Percentiles rank a stretch among this genome's conserved stretches.
Evolutionary conservation across 176 grass and related monocot genomes (phyloP).

Genomic region (Zoysia pacifica): DNA sequence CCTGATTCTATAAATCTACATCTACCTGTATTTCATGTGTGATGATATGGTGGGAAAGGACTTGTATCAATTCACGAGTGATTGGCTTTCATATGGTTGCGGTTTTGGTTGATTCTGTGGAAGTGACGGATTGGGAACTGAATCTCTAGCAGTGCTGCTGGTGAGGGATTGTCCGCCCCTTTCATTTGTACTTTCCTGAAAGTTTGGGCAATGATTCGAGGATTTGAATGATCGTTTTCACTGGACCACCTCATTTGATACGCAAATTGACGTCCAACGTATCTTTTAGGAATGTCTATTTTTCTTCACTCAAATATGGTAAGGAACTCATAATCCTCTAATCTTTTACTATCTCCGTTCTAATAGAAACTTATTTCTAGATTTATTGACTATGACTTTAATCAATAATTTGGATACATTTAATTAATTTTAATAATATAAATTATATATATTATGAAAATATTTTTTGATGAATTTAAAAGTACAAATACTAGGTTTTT

Average conservation of each 20-base stretch:
- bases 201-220: neutral
- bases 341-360: too few relatives aligned
- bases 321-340: too few relatives aligned
- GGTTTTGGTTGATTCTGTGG: neutral
- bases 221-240: slow-evolving; percentile 16
- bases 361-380: too few relatives aligned
- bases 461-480: too few relatives aligned
- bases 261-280: slow-evolving; percentile 11
- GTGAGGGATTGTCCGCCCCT: slow-evolving; percentile 3
- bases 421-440: too few relatives aligned
- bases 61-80: slow-evolving; percentile 2
- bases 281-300: neutral
- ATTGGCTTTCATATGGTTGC: neutral
- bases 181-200: neutral
- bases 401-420: too few relatives aligned
- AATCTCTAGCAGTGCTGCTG: slow-evolving; percentile 4
- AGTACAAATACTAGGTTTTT: too few relatives aligned
- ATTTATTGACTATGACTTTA: too few relatives aligned
- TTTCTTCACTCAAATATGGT: too few relatives aligned
- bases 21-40: slow-evolving; percentile 19
- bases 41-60: neutral
- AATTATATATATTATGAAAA: too few relatives aligned
- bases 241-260: slow-evolving; percentile 12
- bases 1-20: slow-evolving; percentile 22
- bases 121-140: neutral